A percentile compares a stretch with the other conserved stretches of the same genome.
Conservation (phyloP, 345 rosid species). For the Hibiscus syriacus region DNA sequence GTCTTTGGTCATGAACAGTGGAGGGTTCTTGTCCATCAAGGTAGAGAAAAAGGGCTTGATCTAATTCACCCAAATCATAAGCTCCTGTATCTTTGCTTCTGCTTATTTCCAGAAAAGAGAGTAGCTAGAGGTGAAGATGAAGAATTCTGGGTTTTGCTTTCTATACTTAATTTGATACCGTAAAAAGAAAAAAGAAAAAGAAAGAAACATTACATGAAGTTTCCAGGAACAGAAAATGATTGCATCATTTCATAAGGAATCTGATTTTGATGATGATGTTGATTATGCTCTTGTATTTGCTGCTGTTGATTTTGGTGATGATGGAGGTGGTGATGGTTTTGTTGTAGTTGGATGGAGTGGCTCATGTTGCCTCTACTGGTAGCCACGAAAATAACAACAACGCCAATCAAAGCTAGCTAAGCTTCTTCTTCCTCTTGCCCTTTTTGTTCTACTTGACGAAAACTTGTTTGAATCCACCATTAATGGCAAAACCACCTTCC, state of each 20-base stretch:
- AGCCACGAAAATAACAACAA: conserved; percentile 30
- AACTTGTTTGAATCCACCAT: conserved; percentile 27
- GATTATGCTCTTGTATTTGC: conserved; percentile 21
- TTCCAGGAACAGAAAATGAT: conserved; percentile 40
- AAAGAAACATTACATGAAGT: conserved; percentile 51
- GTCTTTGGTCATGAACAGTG: conserved; percentile 59
- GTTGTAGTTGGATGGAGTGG: conserved; percentile 25
- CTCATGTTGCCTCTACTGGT: conserved; percentile 28
- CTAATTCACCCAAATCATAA: conserved; percentile 88
- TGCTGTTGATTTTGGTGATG: conserved; percentile 21
- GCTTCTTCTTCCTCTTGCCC: neutral
- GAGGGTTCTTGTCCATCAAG: conserved; percentile 79
- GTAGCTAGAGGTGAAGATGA: neutral
- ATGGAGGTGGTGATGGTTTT: conserved; percentile 31
- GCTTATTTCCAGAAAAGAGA: conserved; percentile 1
- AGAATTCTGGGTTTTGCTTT: neutral
- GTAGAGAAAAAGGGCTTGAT: conserved; percentile 91
- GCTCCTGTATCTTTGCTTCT: conserved; percentile 37
- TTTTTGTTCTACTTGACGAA: conserved; percentile 2
- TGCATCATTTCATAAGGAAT: conserved; percentile 51
- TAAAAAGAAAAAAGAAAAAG: neutral
- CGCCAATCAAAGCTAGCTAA: neutral
- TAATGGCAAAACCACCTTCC: conserved; percentile 28
- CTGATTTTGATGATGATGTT: conserved; percentile 18
- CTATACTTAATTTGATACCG: neutral